phyloP scores from a whole-genome alignment of 805 yeast genomes.

The Hanseniaspora hatyaiensis region DNA sequence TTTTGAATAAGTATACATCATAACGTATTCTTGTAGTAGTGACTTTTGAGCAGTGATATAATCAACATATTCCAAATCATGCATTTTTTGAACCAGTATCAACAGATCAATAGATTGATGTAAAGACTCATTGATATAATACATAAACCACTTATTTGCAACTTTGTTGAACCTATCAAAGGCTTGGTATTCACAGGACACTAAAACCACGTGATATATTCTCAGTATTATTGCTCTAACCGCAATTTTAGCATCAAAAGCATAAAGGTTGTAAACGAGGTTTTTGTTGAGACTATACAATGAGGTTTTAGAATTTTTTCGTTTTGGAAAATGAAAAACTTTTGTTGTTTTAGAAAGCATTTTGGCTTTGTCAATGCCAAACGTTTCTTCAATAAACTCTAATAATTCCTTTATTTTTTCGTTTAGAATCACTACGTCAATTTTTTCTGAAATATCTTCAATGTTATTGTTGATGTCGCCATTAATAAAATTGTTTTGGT shows the following conservation, averaged over 20 bases:
- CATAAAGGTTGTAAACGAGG: neutral
- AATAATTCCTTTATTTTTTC: neutral
- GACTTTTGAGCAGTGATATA: neutral
- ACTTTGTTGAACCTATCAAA: neutral
- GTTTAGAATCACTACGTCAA: neutral
- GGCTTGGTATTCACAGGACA: neutral
- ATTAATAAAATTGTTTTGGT: too few species aligned
- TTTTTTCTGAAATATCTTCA: neutral
- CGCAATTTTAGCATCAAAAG: neutral
- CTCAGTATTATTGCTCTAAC: neutral
- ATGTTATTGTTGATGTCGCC: neutral
- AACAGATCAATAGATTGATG: neutral
- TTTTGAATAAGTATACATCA: neutral
- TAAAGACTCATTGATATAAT: neutral
- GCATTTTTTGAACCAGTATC: neutral
- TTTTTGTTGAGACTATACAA: neutral
- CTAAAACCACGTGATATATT: slow-evolving; percentile 5
- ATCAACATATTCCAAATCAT: neutral
- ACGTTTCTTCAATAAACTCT: neutral
- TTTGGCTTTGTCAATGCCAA: neutral
- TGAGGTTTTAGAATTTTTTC: too few species aligned
- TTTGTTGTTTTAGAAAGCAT: neutral
- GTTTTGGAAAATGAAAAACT: neutral
- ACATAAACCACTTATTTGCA: slow-evolving; percentile 10
- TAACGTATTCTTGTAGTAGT: neutral